phyloP scores from a whole-genome alignment of 176 grass and related monocot genomes.

The Ampelocalamus luodianensis region DNA sequence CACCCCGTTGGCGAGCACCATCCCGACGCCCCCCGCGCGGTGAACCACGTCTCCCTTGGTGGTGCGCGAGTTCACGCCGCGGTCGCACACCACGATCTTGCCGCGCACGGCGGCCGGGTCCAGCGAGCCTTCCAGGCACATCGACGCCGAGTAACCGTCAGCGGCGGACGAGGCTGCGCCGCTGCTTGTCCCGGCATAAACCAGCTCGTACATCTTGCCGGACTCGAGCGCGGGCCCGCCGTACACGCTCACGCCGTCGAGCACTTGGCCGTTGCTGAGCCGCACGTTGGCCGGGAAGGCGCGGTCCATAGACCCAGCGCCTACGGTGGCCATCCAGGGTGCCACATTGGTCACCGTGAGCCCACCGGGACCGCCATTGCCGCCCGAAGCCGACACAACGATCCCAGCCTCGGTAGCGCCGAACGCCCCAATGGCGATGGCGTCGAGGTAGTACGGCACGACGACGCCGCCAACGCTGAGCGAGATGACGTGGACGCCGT shows the following conservation, averaged over 20 bases:
- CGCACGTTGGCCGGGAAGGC: conserved; percentile 87
- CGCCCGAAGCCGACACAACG: conserved; percentile 82
- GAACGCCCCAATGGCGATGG: conserved; percentile 89
- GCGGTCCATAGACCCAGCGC: conserved; percentile 92
- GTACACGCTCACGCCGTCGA: conserved; percentile 83
- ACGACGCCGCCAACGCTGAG: conserved; percentile 89
- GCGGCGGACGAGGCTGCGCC: conserved; percentile 41
- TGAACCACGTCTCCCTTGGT: conserved; percentile 84
- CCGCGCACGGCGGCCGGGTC: conserved; percentile 57
- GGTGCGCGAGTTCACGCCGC: conserved; percentile 80
- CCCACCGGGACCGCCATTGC: conserved; percentile 87
- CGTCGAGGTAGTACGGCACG: conserved; percentile 90
- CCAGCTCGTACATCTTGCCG: conserved; percentile 70
- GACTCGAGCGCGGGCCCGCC: conserved; percentile 64
- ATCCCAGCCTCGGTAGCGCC: conserved; percentile 83
- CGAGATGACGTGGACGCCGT: conserved; percentile 81
- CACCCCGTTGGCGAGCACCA: conserved; percentile 89
- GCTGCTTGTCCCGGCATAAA: conserved; percentile 60
- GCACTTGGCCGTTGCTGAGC: conserved; percentile 67
- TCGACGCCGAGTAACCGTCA: conserved; percentile 79
- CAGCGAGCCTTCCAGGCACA: conserved; percentile 88
- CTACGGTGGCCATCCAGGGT: conserved; percentile 87
- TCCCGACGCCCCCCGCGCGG: conserved; percentile 70
- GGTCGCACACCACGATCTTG: conserved; percentile 90
- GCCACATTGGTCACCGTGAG: conserved; percentile 90